These are phyloP conservation scores for Tuber calosporum DNA, from an alignment of 495 filamentous ascomycete species.

Conservation along the genomic window DNA sequence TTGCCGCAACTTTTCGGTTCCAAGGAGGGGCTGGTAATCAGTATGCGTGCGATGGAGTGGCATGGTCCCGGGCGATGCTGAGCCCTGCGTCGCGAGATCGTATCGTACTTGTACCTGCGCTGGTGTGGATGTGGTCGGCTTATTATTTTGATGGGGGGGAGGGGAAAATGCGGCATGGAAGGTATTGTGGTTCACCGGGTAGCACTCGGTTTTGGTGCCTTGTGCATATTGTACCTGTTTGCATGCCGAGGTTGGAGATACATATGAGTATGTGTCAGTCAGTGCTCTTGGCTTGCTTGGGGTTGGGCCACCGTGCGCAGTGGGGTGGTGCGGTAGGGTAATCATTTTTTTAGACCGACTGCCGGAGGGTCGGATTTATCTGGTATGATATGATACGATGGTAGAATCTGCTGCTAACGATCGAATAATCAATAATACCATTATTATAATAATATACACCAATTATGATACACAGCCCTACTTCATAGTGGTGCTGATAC, in stretches of 20 bases:
- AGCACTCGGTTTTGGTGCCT: background rate
- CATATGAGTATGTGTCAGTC: too few species aligned
- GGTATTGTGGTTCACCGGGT: background rate
- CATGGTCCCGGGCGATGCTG: background rate
- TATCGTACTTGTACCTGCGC: slow-evolving; percentile 1
- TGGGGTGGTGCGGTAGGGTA: background rate
- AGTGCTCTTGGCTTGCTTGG: background rate
- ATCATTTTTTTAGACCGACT: background rate
- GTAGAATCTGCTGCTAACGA: background rate
- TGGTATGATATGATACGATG: background rate
- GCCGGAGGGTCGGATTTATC: too few species aligned
- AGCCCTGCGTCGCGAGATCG: background rate
- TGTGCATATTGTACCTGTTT: too few species aligned
- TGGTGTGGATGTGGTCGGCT: background rate
- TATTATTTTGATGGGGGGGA: background rate
- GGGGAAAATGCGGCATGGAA: background rate
- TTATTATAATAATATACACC: background rate
- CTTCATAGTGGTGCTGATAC: background rate
- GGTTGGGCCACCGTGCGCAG: background rate
- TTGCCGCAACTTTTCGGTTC: background rate
- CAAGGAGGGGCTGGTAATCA: too few species aligned
- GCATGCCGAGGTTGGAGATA: background rate
- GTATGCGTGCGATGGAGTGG: background rate
- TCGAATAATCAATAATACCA: background rate
- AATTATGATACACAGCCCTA: background rate